These are phyloP conservation scores for Eruca vesicaria DNA, from an alignment of 441 rosid genomes.

Conservation along the genomic window DNA sequence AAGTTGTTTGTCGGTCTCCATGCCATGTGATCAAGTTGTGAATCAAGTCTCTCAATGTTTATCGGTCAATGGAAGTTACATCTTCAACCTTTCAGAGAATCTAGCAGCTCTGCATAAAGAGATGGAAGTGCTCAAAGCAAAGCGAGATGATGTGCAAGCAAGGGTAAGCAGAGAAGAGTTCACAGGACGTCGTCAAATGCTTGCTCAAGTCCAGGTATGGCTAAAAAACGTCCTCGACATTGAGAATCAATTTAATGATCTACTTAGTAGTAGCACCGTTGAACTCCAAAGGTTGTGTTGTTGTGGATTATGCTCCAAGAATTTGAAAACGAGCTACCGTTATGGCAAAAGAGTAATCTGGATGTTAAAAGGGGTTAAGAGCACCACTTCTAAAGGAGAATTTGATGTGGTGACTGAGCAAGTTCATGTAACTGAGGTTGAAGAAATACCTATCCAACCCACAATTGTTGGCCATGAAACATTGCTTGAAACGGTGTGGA, in stretches of 20 bases:
- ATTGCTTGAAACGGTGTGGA: neutral
- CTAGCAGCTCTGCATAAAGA: neutral
- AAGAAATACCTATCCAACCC: neutral
- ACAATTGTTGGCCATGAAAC: neutral
- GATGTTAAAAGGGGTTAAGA: neutral
- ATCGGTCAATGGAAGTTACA: neutral
- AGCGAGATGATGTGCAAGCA: slow-evolving; percentile 1
- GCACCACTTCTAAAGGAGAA: neutral
- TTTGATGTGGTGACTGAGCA: neutral
- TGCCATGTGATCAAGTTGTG: neutral
- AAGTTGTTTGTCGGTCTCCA: neutral
- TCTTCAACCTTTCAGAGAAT: neutral
- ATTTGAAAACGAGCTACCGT: neutral
- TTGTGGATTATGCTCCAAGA: neutral
- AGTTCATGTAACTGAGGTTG: neutral
- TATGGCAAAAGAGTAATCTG: neutral
- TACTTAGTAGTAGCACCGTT: neutral
- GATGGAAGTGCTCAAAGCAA: neutral
- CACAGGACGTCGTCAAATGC: neutral
- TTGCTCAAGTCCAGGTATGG: neutral
- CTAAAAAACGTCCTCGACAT: neutral
- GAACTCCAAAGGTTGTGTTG: neutral
- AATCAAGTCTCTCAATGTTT: neutral
- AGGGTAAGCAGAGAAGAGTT: neutral
- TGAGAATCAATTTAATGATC: neutral